phyloP scores from a whole-genome alignment of 345 rosid species.

The Fremontodendron californicum region DNA sequence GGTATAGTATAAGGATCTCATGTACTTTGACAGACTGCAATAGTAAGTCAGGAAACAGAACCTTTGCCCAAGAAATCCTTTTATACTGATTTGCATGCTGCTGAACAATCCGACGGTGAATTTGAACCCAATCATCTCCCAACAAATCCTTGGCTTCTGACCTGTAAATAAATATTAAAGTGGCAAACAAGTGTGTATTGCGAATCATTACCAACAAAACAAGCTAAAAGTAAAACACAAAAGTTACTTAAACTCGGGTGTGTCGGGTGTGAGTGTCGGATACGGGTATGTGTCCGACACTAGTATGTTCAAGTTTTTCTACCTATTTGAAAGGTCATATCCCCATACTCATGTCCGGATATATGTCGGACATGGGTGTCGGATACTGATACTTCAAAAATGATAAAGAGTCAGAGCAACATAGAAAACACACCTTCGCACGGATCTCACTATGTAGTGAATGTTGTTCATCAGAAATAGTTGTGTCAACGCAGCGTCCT shows the following conservation, averaged over 20 bases:
- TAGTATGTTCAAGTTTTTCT: too few relatives aligned
- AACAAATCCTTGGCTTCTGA: slow-evolving; percentile 92
- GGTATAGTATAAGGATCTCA: too few relatives aligned
- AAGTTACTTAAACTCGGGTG: too few relatives aligned
- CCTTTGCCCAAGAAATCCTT: slow-evolving; percentile 98
- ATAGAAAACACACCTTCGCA: slow-evolving; percentile 67
- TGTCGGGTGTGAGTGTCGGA: too few relatives aligned
- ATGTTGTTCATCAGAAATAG: slow-evolving; percentile 95
- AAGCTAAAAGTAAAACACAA: slow-evolving; percentile 2
- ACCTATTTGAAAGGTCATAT: too few relatives aligned
- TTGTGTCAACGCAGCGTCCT: slow-evolving; percentile 86
- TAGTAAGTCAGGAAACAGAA: slow-evolving; percentile 17
- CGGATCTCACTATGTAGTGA: slow-evolving; percentile 97
- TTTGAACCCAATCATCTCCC: slow-evolving; percentile 99
- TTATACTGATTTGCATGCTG: slow-evolving; percentile 97
- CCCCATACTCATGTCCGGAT: too few relatives aligned
- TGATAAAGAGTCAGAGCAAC: too few relatives aligned
- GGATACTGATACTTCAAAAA: too few relatives aligned
- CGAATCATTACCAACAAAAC: background rate
- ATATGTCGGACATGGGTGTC: too few relatives aligned
- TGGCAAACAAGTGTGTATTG: background rate
- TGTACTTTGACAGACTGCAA: too few relatives aligned
- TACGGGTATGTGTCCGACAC: too few relatives aligned
- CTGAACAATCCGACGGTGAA: slow-evolving; percentile 88
- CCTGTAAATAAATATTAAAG: slow-evolving; percentile 38